Base-by-base conservation (phyloP, 108 stramenopile genomes). In the Heterococcus sp. region DNA sequence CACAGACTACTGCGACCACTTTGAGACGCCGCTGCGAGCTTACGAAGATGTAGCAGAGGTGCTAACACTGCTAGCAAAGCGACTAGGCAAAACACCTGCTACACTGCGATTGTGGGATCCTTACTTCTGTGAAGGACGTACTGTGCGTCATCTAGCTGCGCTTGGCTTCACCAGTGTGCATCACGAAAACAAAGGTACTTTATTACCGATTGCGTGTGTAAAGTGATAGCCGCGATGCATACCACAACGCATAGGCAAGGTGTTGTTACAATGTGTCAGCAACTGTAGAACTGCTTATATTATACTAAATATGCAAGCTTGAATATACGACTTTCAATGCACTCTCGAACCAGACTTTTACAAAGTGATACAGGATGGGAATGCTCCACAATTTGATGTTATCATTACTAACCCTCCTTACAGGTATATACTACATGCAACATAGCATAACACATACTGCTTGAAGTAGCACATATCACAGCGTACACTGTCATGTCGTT, bases 381-480 rank as follows among this genome's bases (percentile, higher is more conserved):
- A 11, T 2, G 88, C 92, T 66, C 95, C 96, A 0, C 35, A 68
- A 28, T 88, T 87, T 78, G 95, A 98, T 81, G 88, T 96, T 0
- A 76, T 98, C 1, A 72, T 97, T n/a, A 97, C 98, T 2, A 98
- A 98, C 85, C 98, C 98, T 29, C 98, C 98, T 0, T 98, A 98
- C 84, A 91, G 87, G 38, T 58, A n/a, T n/a, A n/a, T n/a, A n/a
- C n/a, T n/a, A n/a, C n/a, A n/a, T n/a, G n/a, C n/a, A n/a, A n/a
- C n/a, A n/a, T n/a, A n/a, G n/a, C n/a, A n/a, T n/a, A n/a, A n/a
- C n/a, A n/a, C n/a, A n/a, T n/a, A n/a, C n/a, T n/a, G n/a, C n/a
- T n/a, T n/a, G n/a, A n/a, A n/a, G n/a, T n/a, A n/a, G n/a, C n/a
- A n/a, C n/a, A n/a, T n/a, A n/a, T n/a, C n/a, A n/a, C n/a, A n/a